Evolutionary conservation across 2,329 filamentous ascomycete genomes (phyloP).

Genomic region (Cadophora malorum): DNA sequence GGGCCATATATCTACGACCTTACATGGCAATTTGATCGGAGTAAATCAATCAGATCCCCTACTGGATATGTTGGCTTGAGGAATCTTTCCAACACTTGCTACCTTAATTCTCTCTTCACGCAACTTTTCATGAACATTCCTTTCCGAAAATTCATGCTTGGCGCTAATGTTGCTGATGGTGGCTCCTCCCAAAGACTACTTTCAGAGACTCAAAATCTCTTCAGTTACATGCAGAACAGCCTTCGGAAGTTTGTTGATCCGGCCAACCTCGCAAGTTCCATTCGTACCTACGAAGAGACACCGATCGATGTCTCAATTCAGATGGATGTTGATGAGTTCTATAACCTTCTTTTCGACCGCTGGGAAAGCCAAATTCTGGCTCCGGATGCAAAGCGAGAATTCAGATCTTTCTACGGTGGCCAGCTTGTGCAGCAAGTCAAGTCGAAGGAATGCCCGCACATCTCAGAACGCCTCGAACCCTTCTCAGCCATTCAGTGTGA

Average conservation of each 20-base stretch:
- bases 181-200: slow-evolving; percentile 70
- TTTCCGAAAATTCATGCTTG: slow-evolving; percentile 85
- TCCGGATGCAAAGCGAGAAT: slow-evolving; percentile 69
- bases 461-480: slow-evolving; percentile 87
- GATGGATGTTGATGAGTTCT: slow-evolving; percentile 99
- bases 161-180: slow-evolving; percentile 60
- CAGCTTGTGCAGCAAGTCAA: slow-evolving; percentile 94
- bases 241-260: slow-evolving; percentile 78
- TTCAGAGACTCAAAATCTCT: slow-evolving; percentile 78
- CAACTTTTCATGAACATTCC: slow-evolving; percentile 95
- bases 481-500: slow-evolving; percentile 97
- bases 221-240: slow-evolving; percentile 85
- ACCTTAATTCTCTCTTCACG: slow-evolving; percentile 91
- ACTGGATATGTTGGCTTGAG: slow-evolving; percentile 88
- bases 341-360: slow-evolving; percentile 89
- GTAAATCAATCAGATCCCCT: slow-evolving; percentile 71
- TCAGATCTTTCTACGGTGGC: slow-evolving; percentile 88
- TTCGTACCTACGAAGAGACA: slow-evolving; percentile 82
- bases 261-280: slow-evolving; percentile 71
- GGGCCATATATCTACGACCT: slow-evolving; percentile 68
- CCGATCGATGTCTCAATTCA: slow-evolving; percentile 87
- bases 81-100: slow-evolving; percentile 96
- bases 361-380: slow-evolving; percentile 83
- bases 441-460: slow-evolving; percentile 91
- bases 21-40: slow-evolving; percentile 66